Conservation (phyloP, 306 rosid species). For the Malus orientalis region DNA sequence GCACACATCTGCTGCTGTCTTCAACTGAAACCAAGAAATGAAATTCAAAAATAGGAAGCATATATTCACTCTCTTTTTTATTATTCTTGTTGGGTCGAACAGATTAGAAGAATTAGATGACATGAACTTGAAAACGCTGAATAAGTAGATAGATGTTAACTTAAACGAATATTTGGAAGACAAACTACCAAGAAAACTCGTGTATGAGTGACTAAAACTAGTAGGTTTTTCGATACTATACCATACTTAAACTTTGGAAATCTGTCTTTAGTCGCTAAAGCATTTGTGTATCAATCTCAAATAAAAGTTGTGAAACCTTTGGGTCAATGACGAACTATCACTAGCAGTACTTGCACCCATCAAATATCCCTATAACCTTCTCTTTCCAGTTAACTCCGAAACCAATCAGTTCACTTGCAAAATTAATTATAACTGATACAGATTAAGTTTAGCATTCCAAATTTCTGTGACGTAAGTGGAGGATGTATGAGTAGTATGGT, state of each 20-base stretch:
- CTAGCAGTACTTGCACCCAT: too few species aligned
- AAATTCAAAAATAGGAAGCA: not conserved
- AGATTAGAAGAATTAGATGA: not conserved
- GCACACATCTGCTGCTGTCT: slow-evolving; percentile 61
- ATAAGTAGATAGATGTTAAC: not conserved
- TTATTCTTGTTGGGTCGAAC: not conserved
- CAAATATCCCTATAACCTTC: too few species aligned
- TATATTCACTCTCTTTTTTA: not conserved
- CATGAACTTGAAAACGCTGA: not conserved
- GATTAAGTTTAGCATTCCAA: not conserved
- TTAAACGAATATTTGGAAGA: not conserved
- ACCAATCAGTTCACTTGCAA: too few species aligned
- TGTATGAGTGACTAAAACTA: not conserved
- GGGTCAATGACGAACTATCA: too few species aligned
- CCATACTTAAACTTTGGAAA: too few species aligned
- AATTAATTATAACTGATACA: not conserved
- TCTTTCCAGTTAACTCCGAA: too few species aligned
- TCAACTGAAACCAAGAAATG: slow-evolving; percentile 44
- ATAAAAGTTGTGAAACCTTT: too few species aligned
- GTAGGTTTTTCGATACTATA: not conserved
- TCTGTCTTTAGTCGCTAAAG: too few species aligned
- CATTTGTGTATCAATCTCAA: too few species aligned
- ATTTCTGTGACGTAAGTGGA: not conserved
- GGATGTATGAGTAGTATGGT: not conserved
- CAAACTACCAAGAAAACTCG: not conserved